Evolutionary conservation across 176 grass and related monocot species (phyloP), one percentile per base, ranked within the genome.

Genomic region (Carex scoparia): DNA sequence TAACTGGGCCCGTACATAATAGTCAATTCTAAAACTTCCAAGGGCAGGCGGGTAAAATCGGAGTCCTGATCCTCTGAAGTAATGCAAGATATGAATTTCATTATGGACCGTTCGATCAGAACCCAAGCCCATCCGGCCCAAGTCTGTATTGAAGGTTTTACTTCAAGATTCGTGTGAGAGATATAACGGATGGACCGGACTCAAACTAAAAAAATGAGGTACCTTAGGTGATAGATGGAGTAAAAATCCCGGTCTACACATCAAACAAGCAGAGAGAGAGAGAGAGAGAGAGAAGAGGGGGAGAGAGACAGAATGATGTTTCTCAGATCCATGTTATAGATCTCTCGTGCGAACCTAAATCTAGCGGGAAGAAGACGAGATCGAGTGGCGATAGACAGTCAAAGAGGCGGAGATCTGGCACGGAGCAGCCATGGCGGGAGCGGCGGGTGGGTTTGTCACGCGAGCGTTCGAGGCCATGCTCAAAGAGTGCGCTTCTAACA

Each of bases 381-480:
- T 61, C 61, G 58, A 53, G 81, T 23, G 15, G 81, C 69, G 10
- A 72, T 72, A 72, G 62, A 70, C 58, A 70, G 38, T 84, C 15
- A 84, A 49, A 67, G 61, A 53, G 65, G 64, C 66, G 10, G 87
- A 88, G 86, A 90, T 88, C 90, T 35, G 54, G 12, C 16, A 60
- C 35, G 59, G 31, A 62, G 49, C 44, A 56, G 89, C 75, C 91
- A 99, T 99, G 96, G 93, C 96, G 86, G 93, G 93, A 87, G 93
- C 95, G 40, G 96, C 96, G 68, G 93, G 91, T 4, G 93, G 91
- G 3, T 99, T 99, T 84, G 91, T 99, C 87, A 95, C 91, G 63
- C 93, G 96, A 82, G 93, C 93, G 87, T 87, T 95, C 87, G 96
- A 99, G 91, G 89, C 96, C 85, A 99, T 99, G 96, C 90, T 95